A percentile compares a stretch with the other conserved stretches of the same genome.
Evolutionary conservation across 495 filamentous ascomycete species (phyloP).

Genomic region (Xylaria palmicola): DNA sequence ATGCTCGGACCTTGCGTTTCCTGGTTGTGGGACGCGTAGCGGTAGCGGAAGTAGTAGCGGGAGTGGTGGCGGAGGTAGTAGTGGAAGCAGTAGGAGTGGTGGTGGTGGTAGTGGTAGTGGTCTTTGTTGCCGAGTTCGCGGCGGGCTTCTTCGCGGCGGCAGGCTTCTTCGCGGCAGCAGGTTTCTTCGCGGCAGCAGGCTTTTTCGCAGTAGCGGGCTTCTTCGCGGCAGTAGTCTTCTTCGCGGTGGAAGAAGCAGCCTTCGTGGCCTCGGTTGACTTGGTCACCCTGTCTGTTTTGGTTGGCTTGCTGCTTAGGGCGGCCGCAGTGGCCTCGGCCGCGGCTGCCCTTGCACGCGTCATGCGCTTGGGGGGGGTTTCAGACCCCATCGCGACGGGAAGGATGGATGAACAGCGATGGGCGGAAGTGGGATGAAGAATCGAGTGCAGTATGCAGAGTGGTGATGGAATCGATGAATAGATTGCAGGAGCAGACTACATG

Average conservation of each 20-base stretch:
- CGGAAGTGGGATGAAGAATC: slow-evolving; percentile 1
- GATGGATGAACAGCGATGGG: background rate
- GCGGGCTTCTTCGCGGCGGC: background rate
- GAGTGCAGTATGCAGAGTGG: background rate
- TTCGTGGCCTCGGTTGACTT: slow-evolving; percentile 21
- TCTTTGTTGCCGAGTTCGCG: background rate
- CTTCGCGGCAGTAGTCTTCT: background rate
- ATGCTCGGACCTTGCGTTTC: slow-evolving; percentile 49
- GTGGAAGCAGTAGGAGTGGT: slow-evolving; percentile 8
- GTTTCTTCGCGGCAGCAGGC: background rate
- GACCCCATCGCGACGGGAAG: slow-evolving; percentile 35
- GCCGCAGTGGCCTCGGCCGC: slow-evolving; percentile 36
- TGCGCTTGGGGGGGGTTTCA: slow-evolving; percentile 53
- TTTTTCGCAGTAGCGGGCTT: slow-evolving; percentile 1
- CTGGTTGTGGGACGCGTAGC: slow-evolving; percentile 18
- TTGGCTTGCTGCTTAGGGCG: slow-evolving; percentile 38
- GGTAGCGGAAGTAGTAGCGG: slow-evolving; percentile 9
- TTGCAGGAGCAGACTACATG: background rate
- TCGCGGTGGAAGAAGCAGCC: slow-evolving; percentile 20
- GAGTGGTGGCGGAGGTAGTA: slow-evolving; percentile 1
- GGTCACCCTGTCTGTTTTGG: slow-evolving; percentile 34
- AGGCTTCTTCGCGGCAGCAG: background rate
- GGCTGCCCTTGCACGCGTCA: slow-evolving; percentile 57
- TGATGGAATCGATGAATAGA: background rate
- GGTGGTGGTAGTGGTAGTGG: background rate